Evolutionary conservation across 1,139 yeast genomes (phyloP).

Genomic region (Nakaseomyces nivariensis): DNA sequence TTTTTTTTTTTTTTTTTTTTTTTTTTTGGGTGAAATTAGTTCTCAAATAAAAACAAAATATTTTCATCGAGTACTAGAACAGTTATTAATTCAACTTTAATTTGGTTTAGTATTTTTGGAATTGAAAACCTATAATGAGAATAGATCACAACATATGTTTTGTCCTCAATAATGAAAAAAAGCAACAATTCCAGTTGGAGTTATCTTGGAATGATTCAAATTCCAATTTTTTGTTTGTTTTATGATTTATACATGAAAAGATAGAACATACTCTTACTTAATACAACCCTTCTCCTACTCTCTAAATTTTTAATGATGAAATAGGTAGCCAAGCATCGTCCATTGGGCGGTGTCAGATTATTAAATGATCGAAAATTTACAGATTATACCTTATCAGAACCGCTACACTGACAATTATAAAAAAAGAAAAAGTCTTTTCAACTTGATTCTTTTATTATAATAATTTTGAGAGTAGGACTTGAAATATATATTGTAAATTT

Average conservation of each 20-base stretch:
- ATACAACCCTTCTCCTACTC: not conserved
- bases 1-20: no score
- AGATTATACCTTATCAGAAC: constrained; percentile 19
- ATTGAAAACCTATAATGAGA: no score
- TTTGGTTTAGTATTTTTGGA: no score
- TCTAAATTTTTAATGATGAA: constrained; percentile 4
- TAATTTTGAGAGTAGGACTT: not conserved
- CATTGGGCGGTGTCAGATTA: constrained; percentile 2
- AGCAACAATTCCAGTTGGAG: not conserved
- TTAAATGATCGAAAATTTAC: constrained; percentile 7
- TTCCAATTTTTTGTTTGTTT: no score
- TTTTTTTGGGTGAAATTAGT: no score
- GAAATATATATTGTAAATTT: not conserved
- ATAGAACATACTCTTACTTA: no score
- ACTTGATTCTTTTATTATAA: not conserved
- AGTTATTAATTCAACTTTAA: no score
- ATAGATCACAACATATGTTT: no score
- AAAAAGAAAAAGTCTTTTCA: not conserved
- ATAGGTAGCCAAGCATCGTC: constrained; percentile 5
- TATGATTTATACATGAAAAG: no score
- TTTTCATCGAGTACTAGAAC: no score
- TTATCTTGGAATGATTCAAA: not conserved
- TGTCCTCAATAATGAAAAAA: no score
- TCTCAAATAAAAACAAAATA: no score
- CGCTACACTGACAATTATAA: constrained; percentile 22